phyloP scores from a whole-genome alignment of 2,329 filamentous ascomycete genomes.

The Arthrobotrys iridis region DNA sequence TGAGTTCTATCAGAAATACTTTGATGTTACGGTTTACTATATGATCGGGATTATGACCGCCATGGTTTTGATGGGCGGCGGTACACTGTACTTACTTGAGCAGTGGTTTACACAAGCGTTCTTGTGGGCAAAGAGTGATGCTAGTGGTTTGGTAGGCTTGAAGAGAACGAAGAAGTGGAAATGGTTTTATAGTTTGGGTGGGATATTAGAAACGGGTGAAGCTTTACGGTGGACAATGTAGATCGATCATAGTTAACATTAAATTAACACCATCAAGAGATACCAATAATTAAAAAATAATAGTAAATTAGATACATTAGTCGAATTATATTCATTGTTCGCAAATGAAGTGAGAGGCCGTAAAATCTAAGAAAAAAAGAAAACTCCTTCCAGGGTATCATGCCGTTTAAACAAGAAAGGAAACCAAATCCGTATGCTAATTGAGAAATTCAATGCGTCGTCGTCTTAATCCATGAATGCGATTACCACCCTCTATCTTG shows the following conservation, averaged over 20 bases:
- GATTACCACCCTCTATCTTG: no score
- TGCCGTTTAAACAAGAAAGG: constrained; percentile 6
- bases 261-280: constrained; percentile 8
- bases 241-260: not conserved
- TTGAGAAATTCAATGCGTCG: constrained; percentile 6
- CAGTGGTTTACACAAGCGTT: constrained; percentile 57
- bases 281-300: not conserved
- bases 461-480: no score
- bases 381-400: constrained; percentile 40
- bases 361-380: constrained; percentile 18
- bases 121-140: constrained; percentile 51
- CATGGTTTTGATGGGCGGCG: constrained; percentile 39
- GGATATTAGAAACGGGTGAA: constrained; percentile 36
- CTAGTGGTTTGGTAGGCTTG: constrained; percentile 42
- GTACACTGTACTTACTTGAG: constrained; percentile 42
- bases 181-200: constrained; percentile 30
- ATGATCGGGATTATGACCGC: constrained; percentile 55
- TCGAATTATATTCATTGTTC: not conserved
- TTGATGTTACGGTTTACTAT: constrained; percentile 55
- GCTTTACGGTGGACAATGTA: constrained; percentile 37
- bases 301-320: constrained; percentile 11
- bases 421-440: not conserved
- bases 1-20: constrained; percentile 59
- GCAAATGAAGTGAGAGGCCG: not conserved
- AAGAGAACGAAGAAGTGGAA: constrained; percentile 53